These are phyloP conservation scores for Xylaria sp. DNA, from an alignment of 2,329 filamentous ascomycete species.

Conservation along the genomic window DNA sequence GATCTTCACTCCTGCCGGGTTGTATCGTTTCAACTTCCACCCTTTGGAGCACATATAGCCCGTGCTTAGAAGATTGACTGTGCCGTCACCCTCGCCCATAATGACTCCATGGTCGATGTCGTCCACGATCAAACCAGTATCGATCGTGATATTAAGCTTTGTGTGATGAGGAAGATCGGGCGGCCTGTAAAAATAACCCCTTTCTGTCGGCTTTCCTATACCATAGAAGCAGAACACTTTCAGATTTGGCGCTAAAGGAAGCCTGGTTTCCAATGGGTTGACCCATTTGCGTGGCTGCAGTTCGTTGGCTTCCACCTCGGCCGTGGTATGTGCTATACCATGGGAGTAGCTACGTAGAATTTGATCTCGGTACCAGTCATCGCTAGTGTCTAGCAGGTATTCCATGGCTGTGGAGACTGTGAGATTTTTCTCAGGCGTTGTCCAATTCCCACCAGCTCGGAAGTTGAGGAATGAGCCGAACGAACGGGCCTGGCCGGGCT, in stretches of 20 bases:
- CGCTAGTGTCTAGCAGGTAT: slow-evolving; percentile 81
- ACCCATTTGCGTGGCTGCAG: slow-evolving; percentile 86
- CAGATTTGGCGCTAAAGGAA: slow-evolving; percentile 86
- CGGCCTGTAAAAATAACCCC: slow-evolving; percentile 87
- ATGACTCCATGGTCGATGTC: slow-evolving; percentile 88
- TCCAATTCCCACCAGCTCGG: slow-evolving; percentile 71
- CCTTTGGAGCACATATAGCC: slow-evolving; percentile 98
- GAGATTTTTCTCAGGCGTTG: slow-evolving; percentile 76
- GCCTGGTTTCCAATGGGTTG: slow-evolving; percentile 88
- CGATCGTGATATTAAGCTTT: slow-evolving; percentile 78
- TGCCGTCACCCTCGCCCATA: slow-evolving; percentile 95
- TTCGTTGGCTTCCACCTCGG: slow-evolving; percentile 85
- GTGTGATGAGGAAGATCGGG: slow-evolving; percentile 73
- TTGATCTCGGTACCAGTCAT: slow-evolving; percentile 85
- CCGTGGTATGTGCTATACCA: slow-evolving; percentile 82
- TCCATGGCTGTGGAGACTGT: slow-evolving; percentile 81
- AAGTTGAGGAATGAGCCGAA: slow-evolving; percentile 91
- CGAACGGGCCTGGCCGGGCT: slow-evolving; percentile 75
- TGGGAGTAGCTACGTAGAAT: slow-evolving; percentile 83
- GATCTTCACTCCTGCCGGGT: slow-evolving; percentile 83
- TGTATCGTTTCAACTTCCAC: slow-evolving; percentile 94
- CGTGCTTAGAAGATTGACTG: slow-evolving; percentile 88
- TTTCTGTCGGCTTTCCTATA: slow-evolving; percentile 91
- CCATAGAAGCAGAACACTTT: slow-evolving; percentile 99
- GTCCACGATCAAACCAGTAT: slow-evolving; percentile 70